phyloP scores from a whole-genome alignment of 2,329 filamentous ascomycete species.

The Xylaria sp. region DNA sequence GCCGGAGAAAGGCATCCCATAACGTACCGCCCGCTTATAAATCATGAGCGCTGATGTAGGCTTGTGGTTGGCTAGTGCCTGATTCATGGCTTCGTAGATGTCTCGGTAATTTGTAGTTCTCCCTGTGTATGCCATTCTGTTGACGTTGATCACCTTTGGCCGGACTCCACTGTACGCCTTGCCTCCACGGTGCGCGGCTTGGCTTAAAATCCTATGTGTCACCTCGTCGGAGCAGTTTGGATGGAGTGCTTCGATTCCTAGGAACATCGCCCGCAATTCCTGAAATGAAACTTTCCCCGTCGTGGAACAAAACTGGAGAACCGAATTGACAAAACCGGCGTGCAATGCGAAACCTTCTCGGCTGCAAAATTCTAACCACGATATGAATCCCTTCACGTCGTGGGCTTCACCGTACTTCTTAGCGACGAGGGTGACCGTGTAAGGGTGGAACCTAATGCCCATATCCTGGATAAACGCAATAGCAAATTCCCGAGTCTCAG shows the following conservation, averaged over 20 bases:
- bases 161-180: neutral
- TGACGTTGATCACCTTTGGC: constrained; percentile 25
- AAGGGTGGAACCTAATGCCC: constrained; percentile 43
- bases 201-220: constrained; percentile 47
- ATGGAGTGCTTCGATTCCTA: constrained; percentile 42
- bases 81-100: constrained; percentile 49
- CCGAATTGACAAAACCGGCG: constrained; percentile 46
- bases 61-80: constrained; percentile 42
- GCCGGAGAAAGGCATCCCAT: constrained; percentile 45
- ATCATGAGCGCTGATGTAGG: constrained; percentile 44
- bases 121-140: constrained; percentile 33
- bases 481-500: constrained; percentile 49
- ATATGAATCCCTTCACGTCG: constrained; percentile 46
- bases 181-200: constrained; percentile 34
- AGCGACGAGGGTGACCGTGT: constrained; percentile 50
- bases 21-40: constrained; percentile 46
- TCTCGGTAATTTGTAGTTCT: constrained; percentile 41
- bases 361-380: constrained; percentile 50
- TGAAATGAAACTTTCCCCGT: constrained; percentile 47
- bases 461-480: constrained; percentile 45
- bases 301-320: constrained; percentile 46
- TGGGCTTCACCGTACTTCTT: constrained; percentile 49
- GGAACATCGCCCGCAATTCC: constrained; percentile 45
- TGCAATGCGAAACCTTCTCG: constrained; percentile 45
- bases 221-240: constrained; percentile 44